Percentiles rank a stretch among this genome's conserved stretches.
phyloP scores from a whole-genome alignment of 2,329 filamentous ascomycete species.

The Myriosclerotinia curreyana region DNA sequence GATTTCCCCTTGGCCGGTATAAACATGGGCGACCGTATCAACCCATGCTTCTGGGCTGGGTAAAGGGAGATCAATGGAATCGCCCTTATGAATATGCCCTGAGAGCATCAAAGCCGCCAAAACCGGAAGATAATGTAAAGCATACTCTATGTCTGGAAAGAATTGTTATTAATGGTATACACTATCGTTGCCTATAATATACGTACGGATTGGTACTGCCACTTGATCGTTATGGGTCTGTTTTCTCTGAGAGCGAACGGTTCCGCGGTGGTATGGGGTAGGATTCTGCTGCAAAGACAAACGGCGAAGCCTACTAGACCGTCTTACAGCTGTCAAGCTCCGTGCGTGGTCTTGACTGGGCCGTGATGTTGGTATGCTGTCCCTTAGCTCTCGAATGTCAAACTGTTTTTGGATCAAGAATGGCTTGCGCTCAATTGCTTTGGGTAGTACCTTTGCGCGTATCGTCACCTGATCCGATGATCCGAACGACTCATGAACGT shows the following conservation, averaged over 20 bases:
- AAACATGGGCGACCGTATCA: constrained; percentile 54
- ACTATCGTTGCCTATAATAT: constrained; percentile 1
- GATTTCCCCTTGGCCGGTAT: constrained; percentile 49
- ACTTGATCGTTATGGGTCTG: constrained; percentile 20
- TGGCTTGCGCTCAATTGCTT: constrained; percentile 43
- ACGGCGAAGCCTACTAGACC: constrained; percentile 29
- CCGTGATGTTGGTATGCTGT: constrained; percentile 41
- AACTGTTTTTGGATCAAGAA: constrained; percentile 52
- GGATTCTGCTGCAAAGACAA: constrained; percentile 23
- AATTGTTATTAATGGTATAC: constrained; percentile 7
- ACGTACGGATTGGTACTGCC: constrained; percentile 50
- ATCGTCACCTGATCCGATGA: constrained; percentile 39
- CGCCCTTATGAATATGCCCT: constrained; percentile 50
- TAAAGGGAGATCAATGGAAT: constrained; percentile 56
- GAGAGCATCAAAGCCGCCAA: constrained; percentile 55
- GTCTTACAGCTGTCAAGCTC: constrained; percentile 18
- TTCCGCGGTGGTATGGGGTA: constrained; percentile 15
- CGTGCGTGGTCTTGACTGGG: not conserved
- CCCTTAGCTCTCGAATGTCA: constrained; percentile 48
- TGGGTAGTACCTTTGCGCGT: constrained; percentile 47
- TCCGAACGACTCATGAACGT: not conserved
- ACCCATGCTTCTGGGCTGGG: constrained; percentile 56
- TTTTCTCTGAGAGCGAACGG: constrained; percentile 8
- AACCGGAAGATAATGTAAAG: constrained; percentile 50
- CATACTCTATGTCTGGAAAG: constrained; percentile 47